Evolutionary conservation across 1,139 yeast genomes (phyloP), one percentile per base, ranked within the genome.

Genomic region (Lodderomyces metapsilosis): DNA sequence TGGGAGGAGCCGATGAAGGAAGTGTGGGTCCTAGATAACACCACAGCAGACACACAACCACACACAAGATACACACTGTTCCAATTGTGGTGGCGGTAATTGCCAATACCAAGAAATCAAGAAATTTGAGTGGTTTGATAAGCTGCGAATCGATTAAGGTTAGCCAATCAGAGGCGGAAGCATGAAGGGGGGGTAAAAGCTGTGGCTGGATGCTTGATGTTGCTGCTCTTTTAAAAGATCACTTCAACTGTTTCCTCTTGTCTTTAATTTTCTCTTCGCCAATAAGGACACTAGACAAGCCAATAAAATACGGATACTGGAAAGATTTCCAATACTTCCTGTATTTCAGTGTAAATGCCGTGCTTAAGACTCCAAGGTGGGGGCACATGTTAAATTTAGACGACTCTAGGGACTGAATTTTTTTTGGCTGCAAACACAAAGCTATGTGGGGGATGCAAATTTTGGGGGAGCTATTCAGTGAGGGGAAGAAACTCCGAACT

Each of bases 391-490:
- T 25, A 3, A 3, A n/a, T n/a, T n/a, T n/a, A n/a, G 30, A n/a
- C 16, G 8, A 25, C 12, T 12, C 12, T 12, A 5, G n/a, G 16
- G 15, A n/a, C 3, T 10, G 11, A 15, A 15, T 16, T 16, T 16
- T 28, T 5, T n/a, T n/a, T n/a, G n/a, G 32, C 15, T 28, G 32
- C 32, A 28, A 28, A 15, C 32, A 15, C 32, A 15, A 28, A 28
- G 3, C 4, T 4, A 28, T 9, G 32, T 28, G 32, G 32, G 32
- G 32, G 32, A 28, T 28, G 3, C 5, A 24, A 24, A 24, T 15
- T 5, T 15, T 28, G 18, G 30, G 30, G 30, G 30, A n/a, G 12
- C n/a, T 8, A n/a, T n/a, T 23, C 25, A 8, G 11, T 8, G 25
- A 20, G 25, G 25, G 25, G 25, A n/a, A 23, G n/a, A 23, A 7